Evolutionary conservation across 805 yeast species (phyloP).

Genomic region (Trichomonascus vanleenenianus): DNA sequence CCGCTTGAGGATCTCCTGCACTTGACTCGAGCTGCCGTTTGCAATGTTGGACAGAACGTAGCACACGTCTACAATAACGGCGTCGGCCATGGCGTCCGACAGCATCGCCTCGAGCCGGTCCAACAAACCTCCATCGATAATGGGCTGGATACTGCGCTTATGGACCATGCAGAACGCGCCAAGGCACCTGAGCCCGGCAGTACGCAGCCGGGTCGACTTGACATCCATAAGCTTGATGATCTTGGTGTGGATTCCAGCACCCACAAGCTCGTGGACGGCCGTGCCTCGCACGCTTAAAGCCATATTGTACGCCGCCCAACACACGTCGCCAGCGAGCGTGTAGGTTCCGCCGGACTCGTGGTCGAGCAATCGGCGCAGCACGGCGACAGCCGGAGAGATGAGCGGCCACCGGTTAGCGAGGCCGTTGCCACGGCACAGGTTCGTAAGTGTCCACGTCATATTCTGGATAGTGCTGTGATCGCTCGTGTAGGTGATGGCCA

Average conservation of each 20-base stretch:
- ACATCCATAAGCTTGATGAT: slow-evolving; percentile 81
- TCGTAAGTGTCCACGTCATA: slow-evolving; percentile 94
- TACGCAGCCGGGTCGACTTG: slow-evolving; percentile 77
- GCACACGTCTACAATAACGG: slow-evolving; percentile 91
- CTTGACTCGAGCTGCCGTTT: slow-evolving; percentile 90
- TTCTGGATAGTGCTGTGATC: slow-evolving; percentile 72
- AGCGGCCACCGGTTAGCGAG: slow-evolving; percentile 92
- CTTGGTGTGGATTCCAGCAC: slow-evolving; percentile 87
- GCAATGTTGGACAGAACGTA: slow-evolving; percentile 97
- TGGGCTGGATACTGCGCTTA: slow-evolving; percentile 78
- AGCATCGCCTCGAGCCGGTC: slow-evolving; percentile 81
- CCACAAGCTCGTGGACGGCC: slow-evolving; percentile 87
- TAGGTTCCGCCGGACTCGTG: slow-evolving; percentile 30
- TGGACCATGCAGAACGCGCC: slow-evolving; percentile 80
- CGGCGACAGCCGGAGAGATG: slow-evolving; percentile 79
- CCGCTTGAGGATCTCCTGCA: slow-evolving; percentile 90
- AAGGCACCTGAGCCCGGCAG: slow-evolving; percentile 92
- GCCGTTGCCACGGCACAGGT: slow-evolving; percentile 88
- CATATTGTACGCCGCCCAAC: slow-evolving; percentile 97
- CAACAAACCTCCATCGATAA: slow-evolving; percentile 60
- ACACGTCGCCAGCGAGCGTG: slow-evolving; percentile 80
- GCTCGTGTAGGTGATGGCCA: slow-evolving; percentile 43
- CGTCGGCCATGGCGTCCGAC: slow-evolving; percentile 78
- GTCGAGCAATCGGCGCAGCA: slow-evolving; percentile 78
- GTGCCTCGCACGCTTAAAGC: slow-evolving; percentile 89